Conservation (phyloP, 2,329 filamentous ascomycete species). For the Aphanocladium album region DNA sequence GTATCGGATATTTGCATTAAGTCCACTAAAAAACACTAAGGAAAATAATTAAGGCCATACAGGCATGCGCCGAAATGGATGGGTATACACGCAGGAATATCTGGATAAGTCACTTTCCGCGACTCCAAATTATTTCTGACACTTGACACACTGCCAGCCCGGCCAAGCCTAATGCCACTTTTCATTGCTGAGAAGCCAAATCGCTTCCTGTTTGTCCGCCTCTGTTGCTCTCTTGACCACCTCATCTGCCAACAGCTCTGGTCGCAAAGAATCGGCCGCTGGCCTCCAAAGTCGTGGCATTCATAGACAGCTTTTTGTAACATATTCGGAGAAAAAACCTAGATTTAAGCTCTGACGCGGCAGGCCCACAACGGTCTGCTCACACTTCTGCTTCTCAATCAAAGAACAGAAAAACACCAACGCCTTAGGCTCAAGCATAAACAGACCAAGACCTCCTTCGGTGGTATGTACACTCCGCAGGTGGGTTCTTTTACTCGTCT, state of each 20-base stretch:
- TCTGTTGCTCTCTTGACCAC: slow-evolving; percentile 11
- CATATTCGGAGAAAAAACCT: slow-evolving; percentile 29
- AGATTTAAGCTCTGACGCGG: slow-evolving; percentile 32
- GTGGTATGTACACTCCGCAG: slow-evolving; percentile 3
- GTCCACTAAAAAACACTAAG: slow-evolving; percentile 51
- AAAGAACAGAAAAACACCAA: slow-evolving; percentile 40
- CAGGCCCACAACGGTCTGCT: slow-evolving; percentile 32
- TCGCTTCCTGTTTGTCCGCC: background rate
- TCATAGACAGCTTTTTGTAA: slow-evolving; percentile 23
- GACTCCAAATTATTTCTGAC: background rate
- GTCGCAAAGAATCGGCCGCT: slow-evolving; percentile 5
- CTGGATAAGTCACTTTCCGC: background rate
- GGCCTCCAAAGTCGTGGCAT: slow-evolving; percentile 27
- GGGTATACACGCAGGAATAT: slow-evolving; percentile 5
- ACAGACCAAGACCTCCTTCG: slow-evolving; percentile 32
- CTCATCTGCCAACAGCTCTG: background rate
- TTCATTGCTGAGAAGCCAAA: background rate
- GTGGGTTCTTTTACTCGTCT: slow-evolving; percentile 38
- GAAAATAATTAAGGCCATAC: slow-evolving; percentile 33
- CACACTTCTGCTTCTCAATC: slow-evolving; percentile 38
- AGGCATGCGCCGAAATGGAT: slow-evolving; percentile 7
- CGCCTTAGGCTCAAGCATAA: slow-evolving; percentile 38
- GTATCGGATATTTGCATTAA: slow-evolving; percentile 59
- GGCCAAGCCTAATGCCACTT: slow-evolving; percentile 7
- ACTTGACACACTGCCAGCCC: slow-evolving; percentile 5